Conservation (phyloP, 2,329 filamentous ascomycete species). For the Penicillium psychrosexuale region DNA sequence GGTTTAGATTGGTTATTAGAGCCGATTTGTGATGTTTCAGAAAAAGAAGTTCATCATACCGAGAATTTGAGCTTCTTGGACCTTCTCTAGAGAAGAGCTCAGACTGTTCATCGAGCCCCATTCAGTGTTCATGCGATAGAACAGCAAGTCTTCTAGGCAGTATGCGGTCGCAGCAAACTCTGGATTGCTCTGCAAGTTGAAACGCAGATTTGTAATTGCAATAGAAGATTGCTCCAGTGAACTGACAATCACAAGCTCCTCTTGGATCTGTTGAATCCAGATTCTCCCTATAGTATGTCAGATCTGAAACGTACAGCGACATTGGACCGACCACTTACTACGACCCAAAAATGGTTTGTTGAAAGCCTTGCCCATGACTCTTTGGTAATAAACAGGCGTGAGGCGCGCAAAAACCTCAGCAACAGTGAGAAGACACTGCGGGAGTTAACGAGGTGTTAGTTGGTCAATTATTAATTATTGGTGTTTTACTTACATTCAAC, state of each 20-base stretch:
- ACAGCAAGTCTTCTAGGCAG: slow-evolving; percentile 4
- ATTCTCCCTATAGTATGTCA: slow-evolving; percentile 2
- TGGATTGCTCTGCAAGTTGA: background rate
- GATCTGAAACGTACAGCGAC: background rate
- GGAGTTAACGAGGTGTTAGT: background rate
- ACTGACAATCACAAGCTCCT: slow-evolving; percentile 5
- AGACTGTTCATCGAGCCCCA: slow-evolving; percentile 2
- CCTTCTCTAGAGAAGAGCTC: slow-evolving; percentile 5
- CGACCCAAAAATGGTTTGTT: background rate
- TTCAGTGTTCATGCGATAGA: slow-evolving; percentile 3
- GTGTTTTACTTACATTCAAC: background rate
- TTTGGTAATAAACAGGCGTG: slow-evolving; percentile 2
- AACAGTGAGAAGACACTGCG: background rate
- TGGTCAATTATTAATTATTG: background rate
- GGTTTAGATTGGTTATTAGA: background rate
- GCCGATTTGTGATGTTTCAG: background rate
- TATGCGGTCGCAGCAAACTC: background rate
- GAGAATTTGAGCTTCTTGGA: slow-evolving; percentile 11
- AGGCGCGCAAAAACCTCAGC: slow-evolving; percentile 5
- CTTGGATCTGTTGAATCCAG: slow-evolving; percentile 4
- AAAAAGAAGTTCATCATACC: background rate
- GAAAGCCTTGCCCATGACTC: background rate
- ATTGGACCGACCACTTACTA: background rate
- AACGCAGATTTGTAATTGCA: slow-evolving; percentile 1
- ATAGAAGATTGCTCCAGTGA: slow-evolving; percentile 5